These are phyloP conservation scores for Fusarium sp. DNA, from an alignment of 2,329 filamentous ascomycete genomes.

Conservation along the genomic window DNA sequence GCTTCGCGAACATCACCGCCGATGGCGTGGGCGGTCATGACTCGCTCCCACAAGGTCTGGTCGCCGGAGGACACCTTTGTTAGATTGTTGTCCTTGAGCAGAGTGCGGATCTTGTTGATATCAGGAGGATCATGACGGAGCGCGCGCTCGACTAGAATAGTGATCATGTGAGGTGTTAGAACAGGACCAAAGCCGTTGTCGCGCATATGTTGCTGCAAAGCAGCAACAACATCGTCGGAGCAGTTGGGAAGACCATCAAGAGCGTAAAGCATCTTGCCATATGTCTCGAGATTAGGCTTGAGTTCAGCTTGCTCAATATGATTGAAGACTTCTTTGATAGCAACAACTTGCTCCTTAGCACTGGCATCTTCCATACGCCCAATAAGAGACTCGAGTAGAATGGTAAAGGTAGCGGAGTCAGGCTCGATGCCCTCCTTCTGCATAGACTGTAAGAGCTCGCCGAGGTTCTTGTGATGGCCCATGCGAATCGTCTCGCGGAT, in stretches of 20 bases:
- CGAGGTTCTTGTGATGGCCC: constrained; percentile 57
- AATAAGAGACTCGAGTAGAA: constrained; percentile 70
- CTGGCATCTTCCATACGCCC: constrained; percentile 49
- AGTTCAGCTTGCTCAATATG: constrained; percentile 67
- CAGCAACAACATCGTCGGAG: constrained; percentile 60
- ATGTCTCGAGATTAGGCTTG: constrained; percentile 67
- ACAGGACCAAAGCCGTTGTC: constrained; percentile 60
- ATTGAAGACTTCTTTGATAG: constrained; percentile 63
- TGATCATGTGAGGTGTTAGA: constrained; percentile 73
- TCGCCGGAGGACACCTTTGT: constrained; percentile 53
- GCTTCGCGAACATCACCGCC: constrained; percentile 60
- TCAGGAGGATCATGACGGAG: constrained; percentile 67
- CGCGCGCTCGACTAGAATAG: constrained; percentile 74
- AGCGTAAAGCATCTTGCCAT: constrained; percentile 73
- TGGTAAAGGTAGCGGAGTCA: constrained; percentile 76
- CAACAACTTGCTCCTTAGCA: constrained; percentile 58
- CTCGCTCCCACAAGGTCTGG: constrained; percentile 73
- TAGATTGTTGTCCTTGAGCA: constrained; percentile 66
- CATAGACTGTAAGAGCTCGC: constrained; percentile 67
- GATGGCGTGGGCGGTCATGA: constrained; percentile 71
- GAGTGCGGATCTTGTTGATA: constrained; percentile 63
- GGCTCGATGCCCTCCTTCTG: constrained; percentile 60
- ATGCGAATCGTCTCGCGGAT: constrained; percentile 65
- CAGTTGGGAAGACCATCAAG: constrained; percentile 47
- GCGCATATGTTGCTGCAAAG: constrained; percentile 70